Base-by-base conservation (phyloP, 805 yeast species). In the Wickerhamiella galacta region DNA sequence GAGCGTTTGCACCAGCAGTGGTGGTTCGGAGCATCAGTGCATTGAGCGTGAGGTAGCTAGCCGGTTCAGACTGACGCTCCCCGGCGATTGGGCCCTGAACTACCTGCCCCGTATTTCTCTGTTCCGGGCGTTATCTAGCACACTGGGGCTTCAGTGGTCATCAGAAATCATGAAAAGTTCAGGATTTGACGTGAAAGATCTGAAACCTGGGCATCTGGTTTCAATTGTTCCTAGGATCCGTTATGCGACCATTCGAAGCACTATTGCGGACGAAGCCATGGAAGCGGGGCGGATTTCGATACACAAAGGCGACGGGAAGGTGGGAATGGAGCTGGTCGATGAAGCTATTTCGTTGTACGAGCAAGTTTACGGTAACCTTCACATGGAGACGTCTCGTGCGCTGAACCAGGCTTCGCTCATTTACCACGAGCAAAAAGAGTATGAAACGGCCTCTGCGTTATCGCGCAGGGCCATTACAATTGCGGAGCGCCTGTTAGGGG, bases 141-240 rank as follows among this genome's bases (percentile, higher is more conserved):
- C 79, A 55, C 70, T 74, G 44, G 96, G 96, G 56, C 70, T 87
- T 33, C 98, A 90, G 60, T 75, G 93, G 79, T 57, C 61, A 39
- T 61, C 67, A 8, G 64, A 57, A 20, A 8, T 20, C 23, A 8
- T 8, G 11, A 11, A 20, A 20, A 11, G 23, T 11, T 20, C 26
- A 24, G 12, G 7, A 11, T 24, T 11, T 24, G 12, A 24, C 12
- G 26, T 20, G 27, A 17, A 12, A 8, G 12, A 16, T 18, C 41
- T 69, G 8, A 68, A 70, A 45, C 58, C 71, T 12, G 70, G 64
- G 14, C 93, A 83, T 51, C 63, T 87, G 31, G 46, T 71, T 17
- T 61, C 73, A 18, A 61, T 90, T 35, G 70, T 72, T 25, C 95
- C 96, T 22, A 53, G 71, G n/a, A 61, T 80, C 40, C 80, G 80